Base-by-base conservation (phyloP, 768 basidiomycete genomes). In the Suillus decipiens region DNA sequence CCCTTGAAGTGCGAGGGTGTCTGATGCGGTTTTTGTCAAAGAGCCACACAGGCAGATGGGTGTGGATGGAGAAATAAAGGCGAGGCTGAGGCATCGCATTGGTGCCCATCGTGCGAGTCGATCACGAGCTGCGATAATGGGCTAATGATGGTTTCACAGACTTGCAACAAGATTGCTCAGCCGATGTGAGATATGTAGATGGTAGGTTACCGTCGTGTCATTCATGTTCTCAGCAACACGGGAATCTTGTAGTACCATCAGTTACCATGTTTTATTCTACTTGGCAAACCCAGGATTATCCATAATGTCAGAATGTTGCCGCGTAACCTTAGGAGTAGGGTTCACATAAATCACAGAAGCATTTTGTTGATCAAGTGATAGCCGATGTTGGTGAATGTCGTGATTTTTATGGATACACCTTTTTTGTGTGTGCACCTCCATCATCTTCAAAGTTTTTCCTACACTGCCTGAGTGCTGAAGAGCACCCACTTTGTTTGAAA, bases 51-150 rank as follows among this genome's bases (percentile, higher is more conserved):
- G 74, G 72, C 74, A 72, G 86, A 68, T 70, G 89, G 92, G 82
- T 86, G 88, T 78, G 87, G 67, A 78, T 92, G 92, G 80, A 79
- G 90, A 89, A 69, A 76, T 83, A 81, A 93, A 93, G 91, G 91
- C 91, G 91, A 93, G 91, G 84, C 91, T 90, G 91, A 93, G 88
- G 80, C 67, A 71, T 76, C 48, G 47, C 31, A 45, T 61, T 8
- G 10, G 11, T 28, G 9, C 41, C 47, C 34, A 48, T 22, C n/a
- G 22, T 42, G 33, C n/a, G 33, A 50, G 28, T 50, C 11, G 39
- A 31, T 39, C 7, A 10, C 15, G 37, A 39, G 37, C 17, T 28
- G n/a, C 31, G 37, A 41, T 11, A 17, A 57, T 57, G 14, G 17
- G 10, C 56, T 57, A 17, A 57, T 36, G 39, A 31, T 19, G 2